These are phyloP conservation scores for Chalaropsis thielavioides DNA, from an alignment of 2,329 filamentous ascomycete genomes.

Conservation along the genomic window DNA sequence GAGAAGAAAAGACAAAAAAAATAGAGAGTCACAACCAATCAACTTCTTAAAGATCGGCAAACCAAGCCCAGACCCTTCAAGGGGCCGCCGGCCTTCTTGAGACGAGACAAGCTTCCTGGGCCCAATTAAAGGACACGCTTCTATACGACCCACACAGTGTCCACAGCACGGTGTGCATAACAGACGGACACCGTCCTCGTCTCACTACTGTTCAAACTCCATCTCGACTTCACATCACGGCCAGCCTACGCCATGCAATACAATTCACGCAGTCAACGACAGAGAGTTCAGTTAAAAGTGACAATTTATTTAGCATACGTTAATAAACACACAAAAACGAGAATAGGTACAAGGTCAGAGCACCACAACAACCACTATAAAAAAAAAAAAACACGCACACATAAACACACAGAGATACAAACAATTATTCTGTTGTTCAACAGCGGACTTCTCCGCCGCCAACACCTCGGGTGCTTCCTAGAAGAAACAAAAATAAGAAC, in stretches of 20 bases:
- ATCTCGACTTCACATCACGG: background rate
- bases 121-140: slow-evolving; percentile 16
- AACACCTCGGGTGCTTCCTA: too few species aligned
- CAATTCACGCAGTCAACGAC: background rate
- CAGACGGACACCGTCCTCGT: background rate
- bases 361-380: background rate
- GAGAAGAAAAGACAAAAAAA: background rate
- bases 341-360: background rate
- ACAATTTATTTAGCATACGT: background rate
- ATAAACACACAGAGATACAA: background rate
- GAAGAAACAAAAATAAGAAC: too few species aligned
- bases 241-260: too few species aligned
- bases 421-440: background rate
- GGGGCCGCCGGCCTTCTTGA: too few species aligned
- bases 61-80: too few species aligned
- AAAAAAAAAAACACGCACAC: background rate
- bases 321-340: background rate
- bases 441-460: too few species aligned
- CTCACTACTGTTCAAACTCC: background rate
- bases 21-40: too few species aligned
- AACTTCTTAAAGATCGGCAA: too few species aligned
- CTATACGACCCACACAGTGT: slow-evolving; percentile 10
- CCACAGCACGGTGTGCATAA: too few species aligned
- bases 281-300: background rate
- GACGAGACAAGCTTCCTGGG: too few species aligned